Evolutionary conservation across 192 early-diverging fungal genomes (phyloP), one percentile per base, ranked within the genome.

Genomic region (Gaertneriomyces sp.): DNA sequence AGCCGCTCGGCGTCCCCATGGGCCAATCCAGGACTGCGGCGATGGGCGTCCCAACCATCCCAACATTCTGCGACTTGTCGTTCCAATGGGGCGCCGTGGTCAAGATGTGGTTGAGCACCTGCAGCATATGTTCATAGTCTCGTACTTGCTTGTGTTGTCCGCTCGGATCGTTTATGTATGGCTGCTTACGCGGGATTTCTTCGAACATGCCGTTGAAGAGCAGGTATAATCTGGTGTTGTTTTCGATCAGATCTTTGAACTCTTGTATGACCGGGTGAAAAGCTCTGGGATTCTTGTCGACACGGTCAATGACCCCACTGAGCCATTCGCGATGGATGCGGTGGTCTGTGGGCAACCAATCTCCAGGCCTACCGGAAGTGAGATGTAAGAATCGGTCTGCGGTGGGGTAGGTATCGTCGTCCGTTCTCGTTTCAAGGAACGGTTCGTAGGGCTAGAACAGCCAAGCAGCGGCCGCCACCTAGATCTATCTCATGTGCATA

Each of bases 51-150:
- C 59, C 43, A 12, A 66, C 64, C 53, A 66, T 58, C 6, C 64
- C 64, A 5, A 66, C 64, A 3, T 20, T n/a, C 42, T 66, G 14
- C 6, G 53, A 44, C 40, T n/a, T 46, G 33, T 66, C 64, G 42
- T 55, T 66, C 64, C 64, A 66, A 20, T 55, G 16, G n/a, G 64
- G 64, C 55, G 64, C 53, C 54, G 20, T 58, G 40, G 55, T 61
- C 12, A 66, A 45, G 55, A 66, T 66, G 41, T 66, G 64, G 55
- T 66, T 66, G n/a, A 66, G 54, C 42, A 66, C 64, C 39, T 4
- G 39, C 5, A 66, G 55, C 53, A 66, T 55, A 45, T 66, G 64
- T 20, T 61, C 19, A 41, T 44, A 66, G 55, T 66, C 55, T 33
- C 46, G 40, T 10, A 66, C 40, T 40, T 66, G 64, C 55, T 55